Evolutionary conservation across 2,329 filamentous ascomycete species (phyloP).

Genomic region (Aspergillus thermomutatus): DNA sequence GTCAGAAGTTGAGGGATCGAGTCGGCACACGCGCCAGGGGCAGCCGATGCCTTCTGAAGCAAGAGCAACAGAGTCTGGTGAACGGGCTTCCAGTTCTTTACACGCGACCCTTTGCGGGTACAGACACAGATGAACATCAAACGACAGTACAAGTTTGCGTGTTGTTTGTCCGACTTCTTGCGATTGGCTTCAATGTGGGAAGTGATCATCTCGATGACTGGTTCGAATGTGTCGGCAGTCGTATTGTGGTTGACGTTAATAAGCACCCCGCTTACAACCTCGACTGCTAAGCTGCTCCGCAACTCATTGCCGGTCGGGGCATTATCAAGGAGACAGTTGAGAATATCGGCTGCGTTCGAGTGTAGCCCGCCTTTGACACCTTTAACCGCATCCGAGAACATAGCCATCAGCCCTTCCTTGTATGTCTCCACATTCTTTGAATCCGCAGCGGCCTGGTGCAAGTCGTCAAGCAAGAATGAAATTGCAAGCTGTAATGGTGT

Average conservation of each 20-base stretch:
- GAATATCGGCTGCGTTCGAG: slow-evolving; percentile 53
- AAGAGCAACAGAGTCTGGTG: slow-evolving; percentile 55
- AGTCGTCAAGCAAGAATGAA: slow-evolving; percentile 66
- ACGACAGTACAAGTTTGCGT: slow-evolving; percentile 39
- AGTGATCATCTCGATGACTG: slow-evolving; percentile 62
- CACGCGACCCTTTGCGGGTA: slow-evolving; percentile 75
- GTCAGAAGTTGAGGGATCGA: slow-evolving; percentile 40
- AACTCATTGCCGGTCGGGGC: slow-evolving; percentile 27
- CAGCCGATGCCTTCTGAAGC: slow-evolving; percentile 41
- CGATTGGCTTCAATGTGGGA: slow-evolving; percentile 42
- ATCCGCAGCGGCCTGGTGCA: slow-evolving; percentile 42
- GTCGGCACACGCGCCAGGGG: slow-evolving; percentile 21
- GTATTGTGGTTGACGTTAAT: slow-evolving; percentile 82
- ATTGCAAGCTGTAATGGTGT: slow-evolving; percentile 69
- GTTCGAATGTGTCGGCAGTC: slow-evolving; percentile 67
- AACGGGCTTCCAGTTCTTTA: slow-evolving; percentile 68
- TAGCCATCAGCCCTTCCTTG: slow-evolving; percentile 82
- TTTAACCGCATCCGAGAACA: slow-evolving; percentile 79
- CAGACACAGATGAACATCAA: slow-evolving; percentile 62
- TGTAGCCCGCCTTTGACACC: slow-evolving; percentile 59
- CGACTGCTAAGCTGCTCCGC: slow-evolving; percentile 42
- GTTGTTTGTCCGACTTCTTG: slow-evolving; percentile 36
- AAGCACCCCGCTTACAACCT: slow-evolving; percentile 71
- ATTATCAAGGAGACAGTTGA: slow-evolving; percentile 49
- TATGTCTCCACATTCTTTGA: slow-evolving; percentile 55